Percentiles rank a stretch among this genome's conserved stretches.
phyloP scores from a whole-genome alignment of 306 rosid species.

The Vachellia pachyceras region DNA sequence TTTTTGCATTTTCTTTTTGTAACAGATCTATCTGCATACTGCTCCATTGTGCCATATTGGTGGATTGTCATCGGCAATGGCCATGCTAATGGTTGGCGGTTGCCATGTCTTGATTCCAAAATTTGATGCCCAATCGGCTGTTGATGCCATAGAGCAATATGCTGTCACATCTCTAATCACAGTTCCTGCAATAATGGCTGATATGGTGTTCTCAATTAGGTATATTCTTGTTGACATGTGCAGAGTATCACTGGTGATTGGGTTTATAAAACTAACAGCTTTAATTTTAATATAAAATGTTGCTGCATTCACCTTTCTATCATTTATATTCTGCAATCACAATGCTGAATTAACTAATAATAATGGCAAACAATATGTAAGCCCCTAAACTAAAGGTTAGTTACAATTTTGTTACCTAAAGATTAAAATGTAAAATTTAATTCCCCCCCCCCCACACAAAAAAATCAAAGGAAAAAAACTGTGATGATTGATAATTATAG shows the following conservation, averaged over 20 bases:
- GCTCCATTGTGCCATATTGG: slow-evolving; percentile 95
- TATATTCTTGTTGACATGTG: slow-evolving; percentile 24
- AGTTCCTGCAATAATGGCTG: slow-evolving; percentile 90
- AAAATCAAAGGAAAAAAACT: neutral
- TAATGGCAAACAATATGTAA: neutral
- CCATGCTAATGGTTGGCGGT: slow-evolving; percentile 84
- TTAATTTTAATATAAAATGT: neutral
- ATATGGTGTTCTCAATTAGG: slow-evolving; percentile 65
- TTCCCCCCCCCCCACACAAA: too few species aligned
- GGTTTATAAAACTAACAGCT: neutral
- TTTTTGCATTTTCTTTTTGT: slow-evolving; percentile 20
- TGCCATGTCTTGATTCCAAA: slow-evolving; percentile 81
- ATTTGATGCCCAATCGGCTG: slow-evolving; percentile 66
- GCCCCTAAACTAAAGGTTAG: neutral
- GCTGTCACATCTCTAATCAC: slow-evolving; percentile 83
- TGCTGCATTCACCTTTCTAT: slow-evolving; percentile 3
- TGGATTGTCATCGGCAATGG: slow-evolving; percentile 87
- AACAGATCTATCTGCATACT: slow-evolving; percentile 83
- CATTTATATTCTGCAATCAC: neutral
- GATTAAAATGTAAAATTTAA: neutral
- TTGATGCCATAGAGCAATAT: slow-evolving; percentile 57
- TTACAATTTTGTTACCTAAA: neutral
- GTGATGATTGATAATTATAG: neutral
- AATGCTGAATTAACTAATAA: neutral
- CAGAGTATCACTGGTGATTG: neutral